phyloP scores from a whole-genome alignment of 192 early-diverging fungal species.

The Lobulomyces angularis region DNA sequence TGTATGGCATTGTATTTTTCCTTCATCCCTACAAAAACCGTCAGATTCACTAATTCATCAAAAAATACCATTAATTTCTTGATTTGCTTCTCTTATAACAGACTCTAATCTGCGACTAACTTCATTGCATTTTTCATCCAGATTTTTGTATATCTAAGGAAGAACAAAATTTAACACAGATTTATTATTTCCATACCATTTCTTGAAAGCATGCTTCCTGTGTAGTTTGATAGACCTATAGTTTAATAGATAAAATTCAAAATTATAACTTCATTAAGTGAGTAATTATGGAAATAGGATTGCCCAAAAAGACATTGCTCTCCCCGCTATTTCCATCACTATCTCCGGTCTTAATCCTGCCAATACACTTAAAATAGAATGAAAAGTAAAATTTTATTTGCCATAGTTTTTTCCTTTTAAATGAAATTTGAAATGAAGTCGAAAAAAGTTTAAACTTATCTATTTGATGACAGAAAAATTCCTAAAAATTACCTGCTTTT shows the following conservation, averaged over 20 bases:
- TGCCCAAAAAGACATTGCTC: slow-evolving; percentile 27
- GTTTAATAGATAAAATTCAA: too few relatives aligned
- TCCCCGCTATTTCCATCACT: slow-evolving; percentile 25
- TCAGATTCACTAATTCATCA: slow-evolving; percentile 16
- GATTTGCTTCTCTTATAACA: slow-evolving; percentile 28
- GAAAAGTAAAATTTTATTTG: background rate
- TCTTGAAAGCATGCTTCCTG: slow-evolving; percentile 25
- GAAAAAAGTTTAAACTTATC: too few relatives aligned
- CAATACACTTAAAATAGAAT: slow-evolving; percentile 20
- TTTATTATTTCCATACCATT: slow-evolving; percentile 13
- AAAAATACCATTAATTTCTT: slow-evolving; percentile 21
- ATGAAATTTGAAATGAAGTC: slow-evolving; percentile 13
- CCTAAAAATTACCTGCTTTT: too few relatives aligned
- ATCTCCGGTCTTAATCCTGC: slow-evolving; percentile 28
- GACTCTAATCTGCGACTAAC: slow-evolving; percentile 19
- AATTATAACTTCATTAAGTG: slow-evolving; percentile 1
- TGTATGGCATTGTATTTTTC: background rate
- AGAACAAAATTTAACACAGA: background rate
- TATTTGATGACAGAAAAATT: too few relatives aligned
- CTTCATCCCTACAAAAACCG: slow-evolving; percentile 3
- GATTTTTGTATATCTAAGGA: slow-evolving; percentile 13
- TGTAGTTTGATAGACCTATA: too few relatives aligned
- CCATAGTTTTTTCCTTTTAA: background rate
- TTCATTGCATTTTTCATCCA: slow-evolving; percentile 22
- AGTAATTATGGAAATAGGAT: slow-evolving; percentile 14